Percentiles rank a stretch among this genome's conserved stretches.
Conservation (phyloP, 2,329 filamentous ascomycete species). For the Hymenoscyphus linearis region DNA sequence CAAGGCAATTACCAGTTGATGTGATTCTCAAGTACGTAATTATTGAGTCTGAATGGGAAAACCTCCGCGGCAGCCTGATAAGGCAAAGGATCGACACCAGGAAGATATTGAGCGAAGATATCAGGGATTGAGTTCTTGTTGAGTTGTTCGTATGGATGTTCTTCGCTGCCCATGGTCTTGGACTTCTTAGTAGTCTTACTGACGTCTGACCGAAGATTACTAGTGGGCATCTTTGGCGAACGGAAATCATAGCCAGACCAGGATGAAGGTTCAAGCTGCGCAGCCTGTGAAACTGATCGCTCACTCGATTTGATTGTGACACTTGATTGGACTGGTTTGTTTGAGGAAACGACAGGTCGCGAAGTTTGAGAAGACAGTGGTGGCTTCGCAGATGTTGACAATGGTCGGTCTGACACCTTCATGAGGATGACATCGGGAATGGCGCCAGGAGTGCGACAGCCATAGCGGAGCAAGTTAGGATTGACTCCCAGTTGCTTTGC, state of each 20-base stretch:
- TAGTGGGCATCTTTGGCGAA: no score
- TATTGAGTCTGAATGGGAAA: conserved; percentile 4
- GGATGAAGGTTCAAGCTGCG: neutral
- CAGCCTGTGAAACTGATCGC: neutral
- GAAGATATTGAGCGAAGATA: neutral
- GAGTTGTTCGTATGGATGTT: neutral
- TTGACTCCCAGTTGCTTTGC: neutral
- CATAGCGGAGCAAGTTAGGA: neutral
- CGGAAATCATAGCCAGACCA: neutral
- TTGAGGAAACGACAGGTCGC: neutral
- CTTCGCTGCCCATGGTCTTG: neutral
- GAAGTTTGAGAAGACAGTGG: neutral
- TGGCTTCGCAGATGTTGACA: neutral
- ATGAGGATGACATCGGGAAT: neutral
- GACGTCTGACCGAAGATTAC: neutral
- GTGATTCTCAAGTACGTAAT: conserved; percentile 7
- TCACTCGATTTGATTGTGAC: neutral
- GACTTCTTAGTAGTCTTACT: neutral
- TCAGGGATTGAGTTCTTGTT: conserved; percentile 1
- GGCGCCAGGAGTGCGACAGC: neutral
- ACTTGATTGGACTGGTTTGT: neutral
- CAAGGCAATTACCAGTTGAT: conserved; percentile 6
- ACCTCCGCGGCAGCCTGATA: conserved; percentile 7
- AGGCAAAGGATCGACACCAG: conserved; percentile 1
- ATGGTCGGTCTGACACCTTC: neutral